phyloP scores from a whole-genome alignment of 352 stramenopile genomes.

The Phytophthora brassicae region DNA sequence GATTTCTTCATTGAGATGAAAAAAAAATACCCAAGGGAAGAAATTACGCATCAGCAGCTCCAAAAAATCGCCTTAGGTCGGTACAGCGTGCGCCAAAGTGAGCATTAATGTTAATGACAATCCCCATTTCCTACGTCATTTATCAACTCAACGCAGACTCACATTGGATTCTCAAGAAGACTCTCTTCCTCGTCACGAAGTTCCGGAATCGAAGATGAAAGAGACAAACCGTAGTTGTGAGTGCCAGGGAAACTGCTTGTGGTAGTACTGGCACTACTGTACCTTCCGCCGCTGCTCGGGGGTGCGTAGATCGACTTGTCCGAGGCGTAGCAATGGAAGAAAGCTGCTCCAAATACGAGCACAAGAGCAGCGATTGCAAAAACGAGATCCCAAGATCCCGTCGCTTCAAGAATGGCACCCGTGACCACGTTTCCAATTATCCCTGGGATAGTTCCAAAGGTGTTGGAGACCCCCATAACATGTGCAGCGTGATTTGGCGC shows the following conservation, averaged over 20 bases:
- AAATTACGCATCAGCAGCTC: constrained; percentile 49
- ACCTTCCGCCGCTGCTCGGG: constrained; percentile 20
- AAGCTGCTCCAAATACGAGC: constrained; percentile 62
- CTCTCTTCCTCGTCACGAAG: constrained; percentile 56
- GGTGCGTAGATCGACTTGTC: constrained; percentile 73
- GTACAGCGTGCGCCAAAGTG: constrained; percentile 47
- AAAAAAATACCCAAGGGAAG: constrained; percentile 49
- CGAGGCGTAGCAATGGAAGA: constrained; percentile 80
- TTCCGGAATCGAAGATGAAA: constrained; percentile 32
- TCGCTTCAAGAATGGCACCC: constrained; percentile 71
- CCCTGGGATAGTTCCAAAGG: constrained; percentile 79
- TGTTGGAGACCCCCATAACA: constrained; percentile 89
- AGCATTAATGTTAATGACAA: constrained; percentile 19
- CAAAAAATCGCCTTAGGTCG: constrained; percentile 66
- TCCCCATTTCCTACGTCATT: not conserved
- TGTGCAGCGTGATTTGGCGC: constrained; percentile 75
- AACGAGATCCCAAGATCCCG: constrained; percentile 79
- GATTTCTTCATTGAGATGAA: constrained; percentile 80
- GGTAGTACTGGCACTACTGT: constrained; percentile 32
- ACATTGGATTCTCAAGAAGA: constrained; percentile 48
- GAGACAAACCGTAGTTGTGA: constrained; percentile 31
- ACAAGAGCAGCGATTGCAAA: constrained; percentile 78
- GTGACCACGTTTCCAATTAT: constrained; percentile 88
- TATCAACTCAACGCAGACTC: constrained; percentile 2
- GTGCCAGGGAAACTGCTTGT: constrained; percentile 37